Conservation (phyloP, 164 flowering plant genomes). For the Macadamia tetraphylla region DNA sequence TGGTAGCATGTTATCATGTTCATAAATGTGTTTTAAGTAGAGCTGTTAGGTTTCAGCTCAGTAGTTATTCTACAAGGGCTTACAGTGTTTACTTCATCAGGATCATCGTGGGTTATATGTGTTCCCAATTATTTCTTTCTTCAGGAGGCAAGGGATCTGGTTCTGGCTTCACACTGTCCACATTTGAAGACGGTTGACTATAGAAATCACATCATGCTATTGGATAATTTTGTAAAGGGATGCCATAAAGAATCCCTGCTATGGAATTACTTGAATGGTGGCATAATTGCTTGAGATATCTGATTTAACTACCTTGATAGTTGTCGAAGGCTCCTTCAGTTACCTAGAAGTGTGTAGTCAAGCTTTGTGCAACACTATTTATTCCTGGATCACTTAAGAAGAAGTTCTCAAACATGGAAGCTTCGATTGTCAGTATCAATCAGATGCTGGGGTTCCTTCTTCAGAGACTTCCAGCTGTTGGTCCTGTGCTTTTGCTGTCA, state of each 20-base stretch:
- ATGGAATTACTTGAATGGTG: constrained; percentile 1
- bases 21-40: constrained; percentile 14
- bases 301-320: constrained; percentile 5
- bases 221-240: constrained; percentile 15
- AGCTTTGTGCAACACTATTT: constrained; percentile 7
- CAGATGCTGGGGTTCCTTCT: constrained; percentile 23
- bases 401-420: constrained; percentile 41
- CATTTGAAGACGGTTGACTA: constrained; percentile 16
- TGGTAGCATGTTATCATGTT: constrained; percentile 4
- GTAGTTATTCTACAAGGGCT: constrained; percentile 1
- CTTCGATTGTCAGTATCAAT: constrained; percentile 24
- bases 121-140: neutral
- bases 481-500: constrained; percentile 62
- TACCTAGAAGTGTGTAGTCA: constrained; percentile 10
- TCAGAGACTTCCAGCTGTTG: constrained; percentile 50
- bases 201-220: constrained; percentile 9
- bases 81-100: neutral
- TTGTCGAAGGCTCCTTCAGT: constrained; percentile 10
- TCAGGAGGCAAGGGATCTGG: constrained; percentile 6
- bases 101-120: neutral
- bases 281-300: neutral
- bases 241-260: constrained; percentile 8
- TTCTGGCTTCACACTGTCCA: constrained; percentile 6
- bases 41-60: constrained; percentile 5
- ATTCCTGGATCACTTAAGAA: constrained; percentile 2